Evolutionary conservation across 495 filamentous ascomycete species (phyloP).

Genomic region (Lasiosphaeria ovina): DNA sequence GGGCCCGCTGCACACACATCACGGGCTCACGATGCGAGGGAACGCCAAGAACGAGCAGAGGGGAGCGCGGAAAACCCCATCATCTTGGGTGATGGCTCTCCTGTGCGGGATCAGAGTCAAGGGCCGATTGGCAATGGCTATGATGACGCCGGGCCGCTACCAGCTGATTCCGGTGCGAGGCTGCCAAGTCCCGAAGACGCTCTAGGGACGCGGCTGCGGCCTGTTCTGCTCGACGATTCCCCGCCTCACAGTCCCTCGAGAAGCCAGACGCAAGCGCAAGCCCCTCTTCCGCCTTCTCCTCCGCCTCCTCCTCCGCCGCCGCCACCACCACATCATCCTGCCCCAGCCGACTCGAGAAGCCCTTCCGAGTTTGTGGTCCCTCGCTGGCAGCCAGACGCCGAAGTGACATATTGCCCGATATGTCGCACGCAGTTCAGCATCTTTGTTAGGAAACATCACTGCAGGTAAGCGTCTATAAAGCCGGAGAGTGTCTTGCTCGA

Average conservation of each 20-base stretch:
- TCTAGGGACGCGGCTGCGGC: neutral
- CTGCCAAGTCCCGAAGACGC: neutral
- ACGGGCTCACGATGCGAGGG: neutral
- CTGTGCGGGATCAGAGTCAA: neutral
- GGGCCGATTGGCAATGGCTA: neutral
- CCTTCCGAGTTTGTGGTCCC: slow-evolving; percentile 53
- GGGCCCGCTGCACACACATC: no score
- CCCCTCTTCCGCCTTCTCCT: neutral
- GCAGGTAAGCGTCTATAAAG: slow-evolving; percentile 52
- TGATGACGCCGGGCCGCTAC: neutral
- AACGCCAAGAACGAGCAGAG: neutral
- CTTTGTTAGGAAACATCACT: slow-evolving; percentile 90
- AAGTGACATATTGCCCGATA: slow-evolving; percentile 77
- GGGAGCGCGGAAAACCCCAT: slow-evolving; percentile 14
- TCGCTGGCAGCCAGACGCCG: slow-evolving; percentile 81
- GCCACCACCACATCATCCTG: no score
- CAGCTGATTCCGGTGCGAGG: neutral
- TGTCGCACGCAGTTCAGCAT: slow-evolving; percentile 75
- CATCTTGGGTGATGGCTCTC: slow-evolving; percentile 9
- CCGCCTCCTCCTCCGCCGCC: no score
- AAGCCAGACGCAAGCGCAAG: neutral
- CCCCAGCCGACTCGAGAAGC: neutral
- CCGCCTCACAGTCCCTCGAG: neutral
- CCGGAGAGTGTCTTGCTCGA: neutral
- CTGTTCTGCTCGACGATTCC: neutral